phyloP scores from a whole-genome alignment of 1,284 basidiomycete genomes.

The Moesziomyces antarcticus region DNA sequence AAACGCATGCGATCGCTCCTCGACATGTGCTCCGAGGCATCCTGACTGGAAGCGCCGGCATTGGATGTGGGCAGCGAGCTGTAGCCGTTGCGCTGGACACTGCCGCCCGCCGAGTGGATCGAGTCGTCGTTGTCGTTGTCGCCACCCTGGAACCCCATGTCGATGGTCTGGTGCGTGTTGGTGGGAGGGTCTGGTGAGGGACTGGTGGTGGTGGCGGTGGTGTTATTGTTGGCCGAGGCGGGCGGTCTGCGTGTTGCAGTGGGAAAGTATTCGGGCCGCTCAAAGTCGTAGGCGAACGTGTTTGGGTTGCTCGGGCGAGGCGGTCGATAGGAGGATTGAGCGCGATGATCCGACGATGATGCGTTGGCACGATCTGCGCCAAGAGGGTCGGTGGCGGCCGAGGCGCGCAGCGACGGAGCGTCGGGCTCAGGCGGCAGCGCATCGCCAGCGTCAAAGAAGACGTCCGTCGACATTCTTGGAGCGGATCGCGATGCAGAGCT shows the following conservation, averaged over 20 bases:
- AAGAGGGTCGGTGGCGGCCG: slow-evolving; percentile 33
- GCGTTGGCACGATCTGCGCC: slow-evolving; percentile 33
- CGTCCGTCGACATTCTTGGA: slow-evolving; percentile 24
- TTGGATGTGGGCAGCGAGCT: slow-evolving; percentile 32
- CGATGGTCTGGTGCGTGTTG: slow-evolving; percentile 29
- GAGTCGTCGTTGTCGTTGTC: slow-evolving; percentile 29
- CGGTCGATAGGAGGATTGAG: slow-evolving; percentile 6
- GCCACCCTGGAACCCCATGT: slow-evolving; percentile 24
- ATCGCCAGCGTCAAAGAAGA: slow-evolving; percentile 63
- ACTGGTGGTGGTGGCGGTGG: slow-evolving; percentile 5
- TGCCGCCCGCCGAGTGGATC: slow-evolving; percentile 13
- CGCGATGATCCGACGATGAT: slow-evolving; percentile 2
- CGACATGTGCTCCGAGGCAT: slow-evolving; percentile 21
- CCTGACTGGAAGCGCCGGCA: slow-evolving; percentile 6
- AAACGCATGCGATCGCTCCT: slow-evolving; percentile 50
- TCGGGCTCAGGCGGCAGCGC: slow-evolving; percentile 35
- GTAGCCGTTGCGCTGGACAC: slow-evolving; percentile 25
- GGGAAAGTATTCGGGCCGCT: slow-evolving; percentile 57
- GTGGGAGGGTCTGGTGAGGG: background rate
- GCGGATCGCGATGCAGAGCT: slow-evolving; percentile 5
- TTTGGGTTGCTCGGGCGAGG: slow-evolving; percentile 3
- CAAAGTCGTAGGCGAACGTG: slow-evolving; percentile 56
- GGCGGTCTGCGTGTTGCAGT: slow-evolving; percentile 25
- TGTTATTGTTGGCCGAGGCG: slow-evolving; percentile 17
- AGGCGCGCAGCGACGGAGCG: slow-evolving; percentile 8